Conservation (phyloP, 1,284 basidiomycete species). For the Ustilago cynodontis region DNA sequence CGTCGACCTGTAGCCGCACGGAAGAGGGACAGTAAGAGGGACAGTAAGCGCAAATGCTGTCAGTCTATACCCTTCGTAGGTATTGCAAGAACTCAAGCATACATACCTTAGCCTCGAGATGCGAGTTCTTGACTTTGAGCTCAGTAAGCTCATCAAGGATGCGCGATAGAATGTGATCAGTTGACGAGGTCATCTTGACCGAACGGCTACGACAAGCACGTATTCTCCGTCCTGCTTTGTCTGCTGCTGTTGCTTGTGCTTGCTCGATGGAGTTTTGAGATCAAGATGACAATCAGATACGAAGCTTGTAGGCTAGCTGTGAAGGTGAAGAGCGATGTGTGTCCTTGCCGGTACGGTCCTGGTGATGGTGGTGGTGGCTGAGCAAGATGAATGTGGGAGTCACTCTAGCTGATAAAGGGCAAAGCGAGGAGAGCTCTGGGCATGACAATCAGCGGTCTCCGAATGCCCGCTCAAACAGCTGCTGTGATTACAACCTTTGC, state of each 20-base stretch:
- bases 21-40: too few relatives aligned
- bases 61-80: neutral
- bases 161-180: slow-evolving; percentile 46
- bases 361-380: neutral
- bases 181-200: slow-evolving; percentile 34
- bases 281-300: neutral
- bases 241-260: neutral
- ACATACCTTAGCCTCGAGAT: slow-evolving; percentile 62
- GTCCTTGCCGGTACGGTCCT: neutral
- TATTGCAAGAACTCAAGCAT: neutral
- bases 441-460: slow-evolving; percentile 14
- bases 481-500: neutral
- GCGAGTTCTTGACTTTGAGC: slow-evolving; percentile 59
- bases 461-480: neutral
- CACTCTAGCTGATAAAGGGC: neutral
- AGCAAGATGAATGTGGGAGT: neutral
- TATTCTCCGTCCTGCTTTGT: too few relatives aligned
- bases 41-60: neutral
- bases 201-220: neutral
- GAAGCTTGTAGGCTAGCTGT: too few relatives aligned
- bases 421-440: neutral
- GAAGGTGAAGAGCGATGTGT: neutral
- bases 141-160: slow-evolving; percentile 62
- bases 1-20: slow-evolving; percentile 54
- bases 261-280: neutral